Conservation (phyloP, 2,329 filamentous ascomycete genomes). For the Beauveria rudraprayagi region DNA sequence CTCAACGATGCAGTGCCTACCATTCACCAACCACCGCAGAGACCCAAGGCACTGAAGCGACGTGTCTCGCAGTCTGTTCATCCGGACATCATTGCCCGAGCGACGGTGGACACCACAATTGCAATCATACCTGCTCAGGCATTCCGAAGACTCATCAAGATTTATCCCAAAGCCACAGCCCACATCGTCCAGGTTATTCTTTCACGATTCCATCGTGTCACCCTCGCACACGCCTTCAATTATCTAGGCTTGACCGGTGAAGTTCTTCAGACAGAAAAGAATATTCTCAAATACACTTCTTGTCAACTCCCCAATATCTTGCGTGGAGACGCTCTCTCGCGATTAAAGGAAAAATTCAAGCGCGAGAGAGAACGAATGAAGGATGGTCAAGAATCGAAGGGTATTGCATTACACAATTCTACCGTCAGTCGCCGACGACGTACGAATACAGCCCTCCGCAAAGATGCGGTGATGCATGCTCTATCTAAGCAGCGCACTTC, state of each 20-base stretch:
- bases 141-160: conserved; percentile 81
- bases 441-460: conserved; percentile 67
- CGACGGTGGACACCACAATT: conserved; percentile 93
- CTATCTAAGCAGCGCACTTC: conserved; percentile 40
- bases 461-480: conserved; percentile 70
- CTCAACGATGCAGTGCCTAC: conserved; percentile 44
- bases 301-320: conserved; percentile 89
- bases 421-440: conserved; percentile 55
- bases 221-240: conserved; percentile 85
- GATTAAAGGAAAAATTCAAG: conserved; percentile 88
- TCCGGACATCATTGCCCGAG: conserved; percentile 93
- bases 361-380: conserved; percentile 76
- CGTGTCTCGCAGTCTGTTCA: conserved; percentile 68
- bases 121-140: conserved; percentile 96
- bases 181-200: conserved; percentile 98
- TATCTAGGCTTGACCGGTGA: conserved; percentile 90
- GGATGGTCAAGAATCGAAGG: conserved; percentile 71
- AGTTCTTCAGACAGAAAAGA: conserved; percentile 83
- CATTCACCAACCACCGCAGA: conserved; percentile 18
- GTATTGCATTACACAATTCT: conserved; percentile 89
- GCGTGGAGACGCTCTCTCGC: conserved; percentile 70
- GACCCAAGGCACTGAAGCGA: conserved; percentile 35
- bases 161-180: conserved; percentile 92
- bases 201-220: conserved; percentile 88
- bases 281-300: conserved; percentile 87